phyloP scores from a whole-genome alignment of 768 basidiomycete genomes.

The Amanita thiersii region DNA sequence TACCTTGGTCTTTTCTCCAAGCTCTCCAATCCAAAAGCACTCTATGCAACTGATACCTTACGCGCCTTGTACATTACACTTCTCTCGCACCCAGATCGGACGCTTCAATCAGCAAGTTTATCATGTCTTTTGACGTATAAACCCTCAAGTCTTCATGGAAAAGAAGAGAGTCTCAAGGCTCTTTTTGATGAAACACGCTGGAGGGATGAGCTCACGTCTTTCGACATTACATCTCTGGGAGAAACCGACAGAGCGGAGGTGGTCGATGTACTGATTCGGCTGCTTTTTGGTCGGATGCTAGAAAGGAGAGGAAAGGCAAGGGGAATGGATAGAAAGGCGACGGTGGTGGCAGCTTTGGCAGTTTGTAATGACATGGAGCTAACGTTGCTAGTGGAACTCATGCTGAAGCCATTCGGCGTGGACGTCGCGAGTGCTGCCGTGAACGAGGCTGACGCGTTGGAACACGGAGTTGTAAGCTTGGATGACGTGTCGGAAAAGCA shows the following conservation, averaged over 20 bases:
- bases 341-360: slow-evolving; percentile 64
- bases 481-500: slow-evolving; percentile 46
- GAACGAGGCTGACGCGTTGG: slow-evolving; percentile 10
- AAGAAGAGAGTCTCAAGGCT: slow-evolving; percentile 57
- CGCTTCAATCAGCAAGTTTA: slow-evolving; percentile 68
- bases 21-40: slow-evolving; percentile 88
- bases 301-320: slow-evolving; percentile 65
- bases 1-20: slow-evolving; percentile 88
- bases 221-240: slow-evolving; percentile 53
- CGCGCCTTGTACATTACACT: slow-evolving; percentile 60
- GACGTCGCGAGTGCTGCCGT: slow-evolving; percentile 7
- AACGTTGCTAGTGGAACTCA: slow-evolving; percentile 71
- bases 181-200: slow-evolving; percentile 83
- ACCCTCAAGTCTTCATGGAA: slow-evolving; percentile 39
- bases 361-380: slow-evolving; percentile 72
- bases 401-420: slow-evolving; percentile 65
- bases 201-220: slow-evolving; percentile 76
- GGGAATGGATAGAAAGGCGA: slow-evolving; percentile 63
- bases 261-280: slow-evolving; percentile 60
- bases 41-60: slow-evolving; percentile 61
- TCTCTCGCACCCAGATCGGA: slow-evolving; percentile 77
- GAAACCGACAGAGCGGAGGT: slow-evolving; percentile 53
- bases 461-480: slow-evolving; percentile 7
- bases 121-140: slow-evolving; percentile 82
- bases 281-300: slow-evolving; percentile 85